Conservation (phyloP, 371 early-diverging fungal genomes). For the Smittium culicis region DNA sequence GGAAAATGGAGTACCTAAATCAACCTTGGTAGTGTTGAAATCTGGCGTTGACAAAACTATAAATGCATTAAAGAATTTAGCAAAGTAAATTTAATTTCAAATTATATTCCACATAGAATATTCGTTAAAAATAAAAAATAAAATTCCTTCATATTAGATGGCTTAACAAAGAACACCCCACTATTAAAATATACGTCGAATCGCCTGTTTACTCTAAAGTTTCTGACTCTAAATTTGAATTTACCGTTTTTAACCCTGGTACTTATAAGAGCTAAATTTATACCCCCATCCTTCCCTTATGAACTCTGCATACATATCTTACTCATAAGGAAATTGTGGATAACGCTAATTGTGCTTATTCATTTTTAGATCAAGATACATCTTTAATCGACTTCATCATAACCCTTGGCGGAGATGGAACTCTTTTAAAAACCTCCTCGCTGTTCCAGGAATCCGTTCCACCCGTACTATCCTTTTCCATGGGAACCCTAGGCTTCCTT, state of each 20-base stretch:
- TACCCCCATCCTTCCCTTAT: not conserved
- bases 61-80: not conserved
- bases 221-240: not conserved
- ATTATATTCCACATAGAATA: no score
- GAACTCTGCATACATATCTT: not conserved
- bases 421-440: conserved; percentile 76
- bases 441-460: conserved; percentile 67
- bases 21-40: not conserved
- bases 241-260: not conserved
- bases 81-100: not conserved
- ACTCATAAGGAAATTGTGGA: not conserved
- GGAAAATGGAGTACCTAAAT: conserved; percentile 4
- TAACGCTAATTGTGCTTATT: not conserved
- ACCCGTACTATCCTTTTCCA: conserved; percentile 78
- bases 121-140: not conserved
- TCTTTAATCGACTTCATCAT: conserved; percentile 64
- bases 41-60: conserved; percentile 1
- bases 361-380: conserved; percentile 19
- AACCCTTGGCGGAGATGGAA: conserved; percentile 93
- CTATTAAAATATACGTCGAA: not conserved
- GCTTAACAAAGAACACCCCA: not conserved
- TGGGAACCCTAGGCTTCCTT: conserved; percentile 86
- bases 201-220: not conserved
- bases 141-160: no score
- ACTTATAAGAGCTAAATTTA: not conserved